Evolutionary conservation across 768 basidiomycete species (phyloP).

Genomic region (Lentinula lateritia): DNA sequence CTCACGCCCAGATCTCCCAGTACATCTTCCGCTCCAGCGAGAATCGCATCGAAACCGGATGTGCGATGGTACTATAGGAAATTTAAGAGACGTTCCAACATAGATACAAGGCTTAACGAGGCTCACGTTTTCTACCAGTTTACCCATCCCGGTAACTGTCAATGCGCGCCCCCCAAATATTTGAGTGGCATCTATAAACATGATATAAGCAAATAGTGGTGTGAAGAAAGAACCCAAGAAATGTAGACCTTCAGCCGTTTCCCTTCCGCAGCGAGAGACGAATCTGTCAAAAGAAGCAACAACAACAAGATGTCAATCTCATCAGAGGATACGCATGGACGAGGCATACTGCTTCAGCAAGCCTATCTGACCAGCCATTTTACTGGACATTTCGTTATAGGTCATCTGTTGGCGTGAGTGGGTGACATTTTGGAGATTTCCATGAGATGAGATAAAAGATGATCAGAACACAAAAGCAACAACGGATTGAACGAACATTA

Average conservation of each 20-base stretch:
- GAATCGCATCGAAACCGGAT: slow-evolving; percentile 78
- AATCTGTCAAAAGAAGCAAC: slow-evolving; percentile 36
- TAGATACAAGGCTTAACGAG: slow-evolving; percentile 24
- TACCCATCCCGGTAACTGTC: slow-evolving; percentile 85
- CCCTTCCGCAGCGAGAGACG: slow-evolving; percentile 59
- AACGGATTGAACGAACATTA: slow-evolving; percentile 40
- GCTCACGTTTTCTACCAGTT: slow-evolving; percentile 72
- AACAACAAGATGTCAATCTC: not conserved
- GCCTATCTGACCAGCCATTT: slow-evolving; percentile 85
- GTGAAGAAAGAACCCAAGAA: slow-evolving; percentile 14
- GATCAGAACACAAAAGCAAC: not conserved
- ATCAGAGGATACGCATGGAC: not conserved
- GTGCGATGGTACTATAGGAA: slow-evolving; percentile 67
- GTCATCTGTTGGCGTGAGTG: slow-evolving; percentile 53
- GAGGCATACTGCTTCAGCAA: slow-evolving; percentile 76
- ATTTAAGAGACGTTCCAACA: slow-evolving; percentile 6
- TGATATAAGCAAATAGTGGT: slow-evolving; percentile 23
- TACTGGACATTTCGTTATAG: slow-evolving; percentile 78
- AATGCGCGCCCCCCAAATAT: slow-evolving; percentile 89
- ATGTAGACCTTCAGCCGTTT: slow-evolving; percentile 58
- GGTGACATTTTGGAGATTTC: not conserved
- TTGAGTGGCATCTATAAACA: slow-evolving; percentile 59
- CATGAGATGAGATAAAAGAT: not conserved
- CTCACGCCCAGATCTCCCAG: slow-evolving; percentile 46
- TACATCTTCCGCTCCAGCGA: slow-evolving; percentile 73